Base-by-base conservation (phyloP, 179 eudicot genomes). In the Spinacia oleracea region DNA sequence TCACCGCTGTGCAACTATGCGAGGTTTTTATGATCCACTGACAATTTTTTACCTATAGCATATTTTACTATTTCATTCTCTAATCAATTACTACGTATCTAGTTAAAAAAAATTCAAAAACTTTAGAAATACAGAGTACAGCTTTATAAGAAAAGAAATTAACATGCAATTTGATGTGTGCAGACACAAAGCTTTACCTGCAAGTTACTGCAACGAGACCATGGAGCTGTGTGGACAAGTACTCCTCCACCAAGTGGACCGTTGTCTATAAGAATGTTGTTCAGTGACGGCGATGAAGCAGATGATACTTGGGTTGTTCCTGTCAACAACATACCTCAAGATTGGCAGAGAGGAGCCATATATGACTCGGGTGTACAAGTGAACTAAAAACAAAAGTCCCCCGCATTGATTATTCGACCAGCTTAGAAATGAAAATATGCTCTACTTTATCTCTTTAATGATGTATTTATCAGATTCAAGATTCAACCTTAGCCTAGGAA, bases 331-430 rank as follows among this genome's bases (percentile, higher is more conserved):
- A 86, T 92, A 70, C 95, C 97, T 4, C 76, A 83, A 43, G 85
- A 91, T 73, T 92, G 97, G 97, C 81, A 82, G 79, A 80, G 87
- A 51, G 97, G 92, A 77, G 84, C 85, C 58, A 84, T 82, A 66
- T 92, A 92, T 80, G 97, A 92, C 79, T 82, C 97, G 11, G 97
- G 95, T 69, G 88, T 91, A 74, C 97, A 91, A 89, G 90, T 88
- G n/a, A 81, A 80, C 77, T 81, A 20, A 56, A 64, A 72, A 73
- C 31, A 58, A 65, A 75, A 73, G 38, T 55, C 21, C 23, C 65
- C 73, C 40, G 56, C 29, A 53, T 10, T 31, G 23, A 53, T 11
- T 9, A 45, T 9, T 45, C 14, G 50, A 70, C 35, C 72, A 55
- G 6, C 6, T 27, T 29, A 21, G 40, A 68, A 53, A 27, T 66